A percentile compares a stretch with the other conserved stretches of the same genome.
Conservation (phyloP, 768 basidiomycete species). For the Sarcodon sp. region DNA sequence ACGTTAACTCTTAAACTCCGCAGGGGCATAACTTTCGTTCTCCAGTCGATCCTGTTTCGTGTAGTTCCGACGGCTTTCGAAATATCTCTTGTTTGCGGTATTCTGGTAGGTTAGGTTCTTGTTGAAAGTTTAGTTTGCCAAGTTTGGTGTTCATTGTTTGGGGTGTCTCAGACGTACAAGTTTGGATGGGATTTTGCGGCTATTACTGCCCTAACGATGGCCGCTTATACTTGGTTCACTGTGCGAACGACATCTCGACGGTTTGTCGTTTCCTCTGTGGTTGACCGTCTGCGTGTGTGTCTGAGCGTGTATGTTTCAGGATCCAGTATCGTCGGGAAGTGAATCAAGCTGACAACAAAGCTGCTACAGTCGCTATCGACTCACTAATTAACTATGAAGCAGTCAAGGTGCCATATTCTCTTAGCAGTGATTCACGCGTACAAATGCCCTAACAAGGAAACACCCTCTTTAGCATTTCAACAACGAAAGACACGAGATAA, state of each 20-base stretch:
- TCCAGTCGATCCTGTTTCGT: constrained; percentile 89
- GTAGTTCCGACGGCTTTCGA: constrained; percentile 94
- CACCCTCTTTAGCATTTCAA: constrained; percentile 69
- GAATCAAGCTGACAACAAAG: constrained; percentile 93
- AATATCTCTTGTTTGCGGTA: constrained; percentile 94
- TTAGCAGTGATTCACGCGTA: background rate
- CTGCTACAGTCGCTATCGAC: constrained; percentile 88
- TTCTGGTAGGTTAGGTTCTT: constrained; percentile 49
- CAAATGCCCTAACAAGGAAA: background rate
- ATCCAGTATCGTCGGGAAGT: constrained; percentile 91
- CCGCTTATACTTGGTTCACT: constrained; percentile 94
- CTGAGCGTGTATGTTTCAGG: constrained; percentile 22
- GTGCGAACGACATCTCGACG: constrained; percentile 94
- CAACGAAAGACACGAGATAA: constrained; percentile 86
- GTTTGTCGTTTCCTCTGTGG: constrained; percentile 24
- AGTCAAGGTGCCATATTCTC: constrained; percentile 57
- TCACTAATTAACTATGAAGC: constrained; percentile 98
- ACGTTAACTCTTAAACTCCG: background rate
- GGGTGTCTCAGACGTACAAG: constrained; percentile 72
- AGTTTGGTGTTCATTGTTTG: background rate
- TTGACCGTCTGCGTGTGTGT: background rate
- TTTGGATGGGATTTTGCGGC: constrained; percentile 98
- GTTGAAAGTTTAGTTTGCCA: background rate
- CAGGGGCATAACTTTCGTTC: constrained; percentile 92
- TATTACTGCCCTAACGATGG: constrained; percentile 75